phyloP scores from a whole-genome alignment of 108 stramenopile genomes.

The Cyclotella baltica region DNA sequence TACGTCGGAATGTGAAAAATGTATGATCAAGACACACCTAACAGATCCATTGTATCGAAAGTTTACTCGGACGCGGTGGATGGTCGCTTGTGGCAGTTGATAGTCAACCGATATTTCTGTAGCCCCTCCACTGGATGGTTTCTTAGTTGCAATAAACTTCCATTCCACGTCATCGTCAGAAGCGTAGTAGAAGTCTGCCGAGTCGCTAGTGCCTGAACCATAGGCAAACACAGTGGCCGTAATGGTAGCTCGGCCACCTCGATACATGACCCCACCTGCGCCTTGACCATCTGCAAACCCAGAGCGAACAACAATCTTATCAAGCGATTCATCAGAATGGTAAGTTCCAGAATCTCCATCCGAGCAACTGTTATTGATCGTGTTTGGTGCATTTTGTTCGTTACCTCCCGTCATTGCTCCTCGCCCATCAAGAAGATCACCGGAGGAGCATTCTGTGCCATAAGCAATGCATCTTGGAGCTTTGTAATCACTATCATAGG shows the following conservation, averaged over 20 bases:
- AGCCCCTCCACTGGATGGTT: not conserved
- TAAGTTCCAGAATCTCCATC: constrained; percentile 23
- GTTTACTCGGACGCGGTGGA: constrained; percentile 29
- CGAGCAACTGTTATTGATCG: constrained; percentile 4
- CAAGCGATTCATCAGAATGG: constrained; percentile 20
- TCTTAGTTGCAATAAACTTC: constrained; percentile 16
- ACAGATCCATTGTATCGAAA: constrained; percentile 21
- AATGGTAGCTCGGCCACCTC: constrained; percentile 3
- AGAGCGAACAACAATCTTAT: constrained; percentile 26
- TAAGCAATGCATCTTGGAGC: constrained; percentile 4
- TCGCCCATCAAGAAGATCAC: constrained; percentile 17
- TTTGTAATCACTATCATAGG: not conserved
- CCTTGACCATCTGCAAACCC: not conserved
- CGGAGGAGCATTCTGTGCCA: constrained; percentile 11
- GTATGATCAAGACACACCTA: not conserved
- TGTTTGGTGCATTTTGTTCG: constrained; percentile 24
- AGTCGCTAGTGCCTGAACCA: constrained; percentile 3
- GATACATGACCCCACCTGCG: not conserved
- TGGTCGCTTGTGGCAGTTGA: constrained; percentile 7
- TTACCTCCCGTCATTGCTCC: not conserved
- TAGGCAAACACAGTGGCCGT: constrained; percentile 24
- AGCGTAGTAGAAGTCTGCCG: constrained; percentile 29
- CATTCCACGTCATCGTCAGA: not conserved
- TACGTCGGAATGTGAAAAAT: not conserved
- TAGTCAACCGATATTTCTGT: not conserved